Evolutionary conservation across 1,284 basidiomycete species (phyloP), one percentile per base, ranked within the genome.

Genomic region (Ganoderma sinense): DNA sequence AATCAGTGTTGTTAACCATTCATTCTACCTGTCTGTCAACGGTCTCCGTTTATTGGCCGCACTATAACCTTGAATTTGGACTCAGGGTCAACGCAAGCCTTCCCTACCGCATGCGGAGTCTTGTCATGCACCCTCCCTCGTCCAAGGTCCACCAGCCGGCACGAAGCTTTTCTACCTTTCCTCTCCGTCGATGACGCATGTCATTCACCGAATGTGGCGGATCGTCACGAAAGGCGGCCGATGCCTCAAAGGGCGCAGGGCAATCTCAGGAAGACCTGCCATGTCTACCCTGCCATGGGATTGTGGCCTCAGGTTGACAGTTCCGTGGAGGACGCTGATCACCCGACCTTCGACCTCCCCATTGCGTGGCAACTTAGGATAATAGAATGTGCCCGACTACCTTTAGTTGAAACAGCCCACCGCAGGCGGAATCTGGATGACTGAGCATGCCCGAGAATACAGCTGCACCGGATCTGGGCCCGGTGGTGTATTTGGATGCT

Each of bases 361-460:
- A 69, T 65, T 68, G 68, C 69, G 72, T 71, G 71, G 68, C 67
- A 67, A 69, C 66, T 61, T 67, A 55, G 61, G 39, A 61, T 51
- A 61, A 66, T 56, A 33, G 55, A 39, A 48, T 51, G 61, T 16
- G 56, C 67, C 53, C 68, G 67, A 69, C 16, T 43, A 41, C 60
- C 61, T 61, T 40, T 36, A 33, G 18, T n/a, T 41, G 64, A 70
- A 65, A 67, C 55, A 40, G 39, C 63, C 39, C 62, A 48, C 41
- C 10, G 62, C 66, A 65, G 68, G 66, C 40, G 53, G 31, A 63
- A 61, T 45, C 20, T 29, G 62, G 70, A 69, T 71, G 67, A 69
- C 69, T 69, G 69, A 62, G 68, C 69, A 67, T 48, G 66, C 66
- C 70, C 65, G 72, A 71, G 69, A 71, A 73, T 73, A 69, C 67